Evolutionary conservation across 176 grass and related monocot species (phyloP).

Genomic region (Musa acuminata): DNA sequence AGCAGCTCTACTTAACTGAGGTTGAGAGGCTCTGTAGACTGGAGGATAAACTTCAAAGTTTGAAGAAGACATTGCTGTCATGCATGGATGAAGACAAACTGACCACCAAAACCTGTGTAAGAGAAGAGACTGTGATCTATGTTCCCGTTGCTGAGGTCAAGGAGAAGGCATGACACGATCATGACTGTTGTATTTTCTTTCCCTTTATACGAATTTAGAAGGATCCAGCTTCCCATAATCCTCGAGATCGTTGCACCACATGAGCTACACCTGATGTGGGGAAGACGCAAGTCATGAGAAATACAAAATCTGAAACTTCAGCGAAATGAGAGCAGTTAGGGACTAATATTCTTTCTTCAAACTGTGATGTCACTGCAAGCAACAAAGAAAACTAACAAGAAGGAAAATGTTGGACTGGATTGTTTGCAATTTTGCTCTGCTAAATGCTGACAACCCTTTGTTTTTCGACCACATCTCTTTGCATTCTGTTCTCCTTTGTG

Average conservation of each 20-base stretch:
- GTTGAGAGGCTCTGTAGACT: conserved; percentile 46
- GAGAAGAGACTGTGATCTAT: conserved; percentile 38
- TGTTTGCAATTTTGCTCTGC: background rate
- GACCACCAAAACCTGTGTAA: conserved; percentile 4
- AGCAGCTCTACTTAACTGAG: conserved; percentile 43
- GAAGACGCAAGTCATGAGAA: background rate
- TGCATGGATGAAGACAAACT: background rate
- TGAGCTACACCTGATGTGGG: background rate
- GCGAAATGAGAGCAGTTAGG: background rate
- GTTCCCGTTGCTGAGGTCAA: conserved; percentile 59
- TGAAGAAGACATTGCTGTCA: conserved; percentile 50
- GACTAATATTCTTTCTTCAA: background rate
- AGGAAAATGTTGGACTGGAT: background rate
- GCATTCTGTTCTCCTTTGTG: background rate
- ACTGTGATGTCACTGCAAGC: background rate
- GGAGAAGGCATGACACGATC: conserved; percentile 30
- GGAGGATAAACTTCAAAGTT: conserved; percentile 45
- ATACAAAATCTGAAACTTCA: background rate
- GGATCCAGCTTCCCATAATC: background rate
- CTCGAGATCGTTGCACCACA: background rate
- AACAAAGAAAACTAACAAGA: background rate
- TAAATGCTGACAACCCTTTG: background rate
- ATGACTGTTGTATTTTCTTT: background rate
- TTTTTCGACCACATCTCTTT: background rate
- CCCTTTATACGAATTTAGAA: background rate